Evolutionary conservation across 352 stramenopile species (phyloP).

Genomic region (Globisporangium emineosum): DNA sequence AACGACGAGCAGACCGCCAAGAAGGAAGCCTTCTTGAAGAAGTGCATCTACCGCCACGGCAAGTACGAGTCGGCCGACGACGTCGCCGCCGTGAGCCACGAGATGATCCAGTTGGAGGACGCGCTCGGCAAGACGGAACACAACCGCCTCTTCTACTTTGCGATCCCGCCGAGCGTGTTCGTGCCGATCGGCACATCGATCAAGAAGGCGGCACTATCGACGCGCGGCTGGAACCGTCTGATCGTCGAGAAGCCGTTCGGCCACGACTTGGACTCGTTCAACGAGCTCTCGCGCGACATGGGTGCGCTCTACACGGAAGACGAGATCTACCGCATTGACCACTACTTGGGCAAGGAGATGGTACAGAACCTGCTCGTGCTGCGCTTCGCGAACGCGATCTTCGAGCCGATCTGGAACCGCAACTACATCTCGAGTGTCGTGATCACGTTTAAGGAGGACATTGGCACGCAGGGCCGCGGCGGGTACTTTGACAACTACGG

Average conservation of each 20-base stretch:
- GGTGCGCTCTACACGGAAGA: slow-evolving; percentile 76
- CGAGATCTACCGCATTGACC: slow-evolving; percentile 97
- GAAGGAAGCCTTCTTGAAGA: slow-evolving; percentile 72
- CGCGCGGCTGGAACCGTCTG: slow-evolving; percentile 92
- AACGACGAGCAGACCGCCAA: slow-evolving; percentile 37
- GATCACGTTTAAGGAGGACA: slow-evolving; percentile 98
- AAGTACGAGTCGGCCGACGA: slow-evolving; percentile 85
- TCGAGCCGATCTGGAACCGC: slow-evolving; percentile 97
- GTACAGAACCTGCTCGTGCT: slow-evolving; percentile 97
- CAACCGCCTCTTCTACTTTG: slow-evolving; percentile 96
- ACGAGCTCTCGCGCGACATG: slow-evolving; percentile 89
- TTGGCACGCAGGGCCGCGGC: slow-evolving; percentile 93
- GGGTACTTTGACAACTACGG: slow-evolving; percentile 98
- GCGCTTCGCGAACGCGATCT: slow-evolving; percentile 96
- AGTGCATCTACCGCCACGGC: slow-evolving; percentile 75
- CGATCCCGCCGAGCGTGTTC: slow-evolving; percentile 96
- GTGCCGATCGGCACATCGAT: slow-evolving; percentile 92
- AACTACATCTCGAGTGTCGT: slow-evolving; percentile 95
- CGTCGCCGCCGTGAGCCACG: slow-evolving; percentile 63
- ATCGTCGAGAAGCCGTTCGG: slow-evolving; percentile 99
- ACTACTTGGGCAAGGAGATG: slow-evolving; percentile 98
- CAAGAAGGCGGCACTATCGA: slow-evolving; percentile 86
- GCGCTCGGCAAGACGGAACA: slow-evolving; percentile 41
- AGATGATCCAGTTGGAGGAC: slow-evolving; percentile 67
- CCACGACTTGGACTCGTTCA: slow-evolving; percentile 91